These are phyloP conservation scores for Jaminaea rosea DNA, from an alignment of 1,284 basidiomycete genomes.

Conservation along the genomic window DNA sequence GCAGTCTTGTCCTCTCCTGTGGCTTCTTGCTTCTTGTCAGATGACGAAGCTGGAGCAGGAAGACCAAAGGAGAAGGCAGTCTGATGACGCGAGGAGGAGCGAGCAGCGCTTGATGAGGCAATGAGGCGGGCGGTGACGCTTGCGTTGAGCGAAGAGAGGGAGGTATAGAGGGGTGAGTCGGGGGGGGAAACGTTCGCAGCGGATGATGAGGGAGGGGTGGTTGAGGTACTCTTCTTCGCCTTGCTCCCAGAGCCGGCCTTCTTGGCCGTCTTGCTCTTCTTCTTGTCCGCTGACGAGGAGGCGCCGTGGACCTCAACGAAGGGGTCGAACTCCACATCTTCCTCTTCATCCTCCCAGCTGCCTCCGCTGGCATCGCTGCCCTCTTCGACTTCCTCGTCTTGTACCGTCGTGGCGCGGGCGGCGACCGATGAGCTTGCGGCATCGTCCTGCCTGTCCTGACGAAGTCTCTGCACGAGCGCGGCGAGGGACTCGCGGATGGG, in stretches of 20 bases:
- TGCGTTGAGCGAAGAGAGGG: background rate
- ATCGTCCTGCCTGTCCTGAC: slow-evolving; percentile 2
- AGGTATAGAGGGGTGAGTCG: background rate
- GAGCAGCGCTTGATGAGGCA: no score
- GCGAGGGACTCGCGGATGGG: slow-evolving; percentile 28
- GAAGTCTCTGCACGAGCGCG: slow-evolving; percentile 18
- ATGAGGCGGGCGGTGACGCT: no score
- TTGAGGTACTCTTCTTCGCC: slow-evolving; percentile 17
- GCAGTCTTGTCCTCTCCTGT: slow-evolving; percentile 4
- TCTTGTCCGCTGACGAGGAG: slow-evolving; percentile 7
- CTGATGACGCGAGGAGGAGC: no score
- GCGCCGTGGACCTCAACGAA: slow-evolving; percentile 22
- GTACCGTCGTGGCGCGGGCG: slow-evolving; percentile 9
- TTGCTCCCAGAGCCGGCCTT: no score
- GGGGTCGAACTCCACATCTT: slow-evolving; percentile 32
- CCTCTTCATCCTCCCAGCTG: slow-evolving; percentile 24
- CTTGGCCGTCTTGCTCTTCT: slow-evolving; percentile 4
- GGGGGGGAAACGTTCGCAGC: no score
- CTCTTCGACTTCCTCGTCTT: slow-evolving; percentile 19
- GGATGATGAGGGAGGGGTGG: slow-evolving; percentile 1
- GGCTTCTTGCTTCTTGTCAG: background rate
- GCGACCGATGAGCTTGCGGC: background rate
- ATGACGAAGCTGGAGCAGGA: no score
- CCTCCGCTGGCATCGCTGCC: background rate
- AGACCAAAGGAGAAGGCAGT: no score